Evolutionary conservation across 129 eudicot genomes (phyloP).

Genomic region (Solidago caesia): DNA sequence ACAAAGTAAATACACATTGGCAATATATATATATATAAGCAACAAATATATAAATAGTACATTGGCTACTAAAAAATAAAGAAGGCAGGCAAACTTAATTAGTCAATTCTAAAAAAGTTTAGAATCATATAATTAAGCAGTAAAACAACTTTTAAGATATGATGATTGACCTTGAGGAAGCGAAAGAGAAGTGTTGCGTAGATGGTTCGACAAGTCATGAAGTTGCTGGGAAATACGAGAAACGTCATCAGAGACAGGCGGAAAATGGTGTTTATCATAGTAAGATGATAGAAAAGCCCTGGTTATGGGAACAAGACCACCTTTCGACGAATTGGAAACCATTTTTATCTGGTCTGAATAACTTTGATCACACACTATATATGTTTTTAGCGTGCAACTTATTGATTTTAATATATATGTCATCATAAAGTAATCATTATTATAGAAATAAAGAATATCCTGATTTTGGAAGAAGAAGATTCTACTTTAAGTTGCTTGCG

Average conservation of each 20-base stretch:
- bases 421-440: constrained; percentile 5
- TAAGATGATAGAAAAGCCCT: constrained; percentile 66
- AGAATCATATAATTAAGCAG: background rate
- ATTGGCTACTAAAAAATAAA: too few species aligned
- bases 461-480: constrained; percentile 32
- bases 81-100: background rate
- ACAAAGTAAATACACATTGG: too few species aligned
- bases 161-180: constrained; percentile 52
- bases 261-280: constrained; percentile 66
- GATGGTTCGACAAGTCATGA: constrained; percentile 40
- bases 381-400: too few species aligned
- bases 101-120: background rate
- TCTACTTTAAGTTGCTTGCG: constrained; percentile 5
- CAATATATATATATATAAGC: too few species aligned
- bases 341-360: constrained; percentile 7
- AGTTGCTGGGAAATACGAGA: constrained; percentile 51
- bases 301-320: constrained; percentile 73
- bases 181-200: constrained; percentile 34
- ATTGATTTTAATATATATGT: background rate
- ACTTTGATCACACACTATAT: background rate
- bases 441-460: constrained; percentile 28
- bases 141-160: background rate
- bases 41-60: too few species aligned
- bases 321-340: constrained; percentile 42
- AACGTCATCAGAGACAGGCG: constrained; percentile 56